Percentiles rank a stretch among this genome's conserved stretches.
phyloP scores from a whole-genome alignment of 1,284 basidiomycete genomes.

The Leccinum pallidistipes region DNA sequence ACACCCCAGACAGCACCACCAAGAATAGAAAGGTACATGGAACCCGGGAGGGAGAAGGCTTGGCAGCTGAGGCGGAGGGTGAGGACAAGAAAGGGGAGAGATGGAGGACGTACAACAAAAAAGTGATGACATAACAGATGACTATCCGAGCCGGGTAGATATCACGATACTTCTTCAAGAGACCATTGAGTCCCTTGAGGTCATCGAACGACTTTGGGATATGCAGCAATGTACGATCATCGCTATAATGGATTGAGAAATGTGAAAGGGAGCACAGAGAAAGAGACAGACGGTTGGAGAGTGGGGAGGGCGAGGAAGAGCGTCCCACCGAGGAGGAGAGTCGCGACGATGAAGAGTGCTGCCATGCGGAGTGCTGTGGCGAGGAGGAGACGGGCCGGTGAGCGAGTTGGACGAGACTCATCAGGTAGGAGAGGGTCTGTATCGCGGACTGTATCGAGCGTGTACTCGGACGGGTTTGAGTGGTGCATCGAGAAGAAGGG shows the following conservation, averaged over 20 bases:
- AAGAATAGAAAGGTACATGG: conserved; percentile 97
- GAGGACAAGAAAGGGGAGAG: conserved; percentile 6
- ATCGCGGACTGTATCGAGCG: conserved; percentile 57
- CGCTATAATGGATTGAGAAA: conserved; percentile 42
- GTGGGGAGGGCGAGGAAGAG: conserved; percentile 81
- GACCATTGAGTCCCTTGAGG: conserved; percentile 75
- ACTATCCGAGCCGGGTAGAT: conserved; percentile 82
- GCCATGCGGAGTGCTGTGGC: conserved; percentile 83
- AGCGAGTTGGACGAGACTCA: conserved; percentile 36
- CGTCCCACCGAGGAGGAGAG: conserved; percentile 66
- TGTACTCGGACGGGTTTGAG: conserved; percentile 59
- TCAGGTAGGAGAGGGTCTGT: conserved; percentile 30
- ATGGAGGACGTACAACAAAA: conserved; percentile 75
- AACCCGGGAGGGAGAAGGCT: conserved; percentile 95
- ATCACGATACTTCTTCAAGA: conserved; percentile 88
- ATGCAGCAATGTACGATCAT: conserved; percentile 70
- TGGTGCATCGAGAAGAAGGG: conserved; percentile 20
- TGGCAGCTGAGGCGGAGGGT: conserved; percentile 66
- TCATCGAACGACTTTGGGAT: conserved; percentile 84
- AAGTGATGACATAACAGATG: conserved; percentile 83
- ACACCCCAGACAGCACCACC: conserved; percentile 97
- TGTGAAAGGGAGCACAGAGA: not conserved
- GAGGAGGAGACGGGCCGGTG: conserved; percentile 60
- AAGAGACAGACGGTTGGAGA: conserved; percentile 63
- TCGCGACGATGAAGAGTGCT: conserved; percentile 71